phyloP scores from a whole-genome alignment of 2,329 filamentous ascomycete genomes.

The Xylariaceae sp. region DNA sequence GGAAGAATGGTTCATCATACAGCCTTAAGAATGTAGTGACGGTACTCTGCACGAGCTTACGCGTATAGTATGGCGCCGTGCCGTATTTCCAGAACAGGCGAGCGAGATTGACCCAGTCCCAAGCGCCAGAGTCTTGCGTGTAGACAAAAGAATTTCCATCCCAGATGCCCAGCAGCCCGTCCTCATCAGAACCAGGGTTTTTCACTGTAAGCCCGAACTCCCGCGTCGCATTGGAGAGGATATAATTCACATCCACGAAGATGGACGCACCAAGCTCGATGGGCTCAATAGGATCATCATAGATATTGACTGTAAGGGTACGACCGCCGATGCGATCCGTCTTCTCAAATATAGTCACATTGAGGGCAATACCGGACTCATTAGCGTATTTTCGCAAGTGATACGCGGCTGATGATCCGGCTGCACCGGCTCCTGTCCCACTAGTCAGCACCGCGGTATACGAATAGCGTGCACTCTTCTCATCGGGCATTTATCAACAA shows the following conservation, averaged over 20 bases:
- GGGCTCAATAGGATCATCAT: constrained; percentile 67
- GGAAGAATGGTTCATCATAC: constrained; percentile 83
- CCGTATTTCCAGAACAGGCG: constrained; percentile 89
- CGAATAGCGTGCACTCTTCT: neutral
- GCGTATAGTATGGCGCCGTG: constrained; percentile 73
- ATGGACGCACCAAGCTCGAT: constrained; percentile 92
- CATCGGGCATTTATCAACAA: no score
- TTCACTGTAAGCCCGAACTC: constrained; percentile 71
- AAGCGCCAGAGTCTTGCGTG: constrained; percentile 61
- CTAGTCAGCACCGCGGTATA: neutral
- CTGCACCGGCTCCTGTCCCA: constrained; percentile 81
- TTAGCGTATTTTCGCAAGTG: constrained; percentile 75
- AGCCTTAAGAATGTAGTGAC: constrained; percentile 77
- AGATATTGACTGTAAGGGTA: constrained; percentile 81
- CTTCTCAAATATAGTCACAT: constrained; percentile 89
- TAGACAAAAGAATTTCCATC: constrained; percentile 79
- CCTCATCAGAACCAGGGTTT: constrained; percentile 53
- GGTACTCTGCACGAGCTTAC: constrained; percentile 72
- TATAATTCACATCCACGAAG: constrained; percentile 84
- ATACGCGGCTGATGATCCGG: constrained; percentile 85
- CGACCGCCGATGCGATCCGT: constrained; percentile 80
- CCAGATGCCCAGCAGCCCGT: constrained; percentile 77
- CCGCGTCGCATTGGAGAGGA: constrained; percentile 74
- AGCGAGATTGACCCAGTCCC: constrained; percentile 78
- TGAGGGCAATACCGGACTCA: constrained; percentile 63